Conservation (phyloP, 352 stramenopile genomes). For the Globisporangium echinulatum region DNA sequence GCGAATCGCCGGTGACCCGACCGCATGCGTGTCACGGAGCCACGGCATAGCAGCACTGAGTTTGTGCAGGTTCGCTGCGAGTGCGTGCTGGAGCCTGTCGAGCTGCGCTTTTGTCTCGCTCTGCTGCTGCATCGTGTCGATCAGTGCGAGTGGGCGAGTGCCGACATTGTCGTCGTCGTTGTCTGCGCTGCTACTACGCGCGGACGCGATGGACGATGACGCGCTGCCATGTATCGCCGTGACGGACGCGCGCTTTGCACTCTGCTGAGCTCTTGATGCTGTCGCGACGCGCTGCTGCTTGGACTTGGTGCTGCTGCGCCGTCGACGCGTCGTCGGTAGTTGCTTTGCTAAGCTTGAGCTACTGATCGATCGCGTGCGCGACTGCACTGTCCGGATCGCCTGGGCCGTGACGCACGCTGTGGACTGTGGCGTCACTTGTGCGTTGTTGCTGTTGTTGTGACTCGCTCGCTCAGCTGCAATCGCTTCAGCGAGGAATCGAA, state of each 20-base stretch:
- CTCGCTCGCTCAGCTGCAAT: constrained; percentile 17
- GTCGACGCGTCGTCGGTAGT: neutral
- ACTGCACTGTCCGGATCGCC: constrained; percentile 3
- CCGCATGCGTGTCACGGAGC: constrained; percentile 4
- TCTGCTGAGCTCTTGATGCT: neutral
- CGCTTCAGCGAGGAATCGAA: constrained; percentile 40
- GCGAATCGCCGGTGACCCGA: constrained; percentile 18
- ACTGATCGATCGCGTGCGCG: neutral
- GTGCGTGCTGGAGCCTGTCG: constrained; percentile 2
- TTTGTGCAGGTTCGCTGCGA: constrained; percentile 8
- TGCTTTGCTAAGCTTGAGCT: neutral
- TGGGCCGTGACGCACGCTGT: neutral
- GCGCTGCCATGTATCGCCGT: neutral
- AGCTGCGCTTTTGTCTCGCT: neutral
- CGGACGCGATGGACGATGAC: neutral
- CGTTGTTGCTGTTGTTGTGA: neutral
- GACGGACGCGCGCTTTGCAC: neutral
- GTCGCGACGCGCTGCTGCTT: neutral
- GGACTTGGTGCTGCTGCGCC: neutral
- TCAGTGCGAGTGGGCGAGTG: neutral
- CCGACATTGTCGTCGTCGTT: neutral
- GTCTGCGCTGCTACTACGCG: neutral
- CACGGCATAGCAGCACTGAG: constrained; percentile 17
- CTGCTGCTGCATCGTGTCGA: neutral
- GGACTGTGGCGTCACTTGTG: neutral